phyloP scores from a whole-genome alignment of 768 basidiomycete genomes.

The Panaeolus papilionaceus region DNA sequence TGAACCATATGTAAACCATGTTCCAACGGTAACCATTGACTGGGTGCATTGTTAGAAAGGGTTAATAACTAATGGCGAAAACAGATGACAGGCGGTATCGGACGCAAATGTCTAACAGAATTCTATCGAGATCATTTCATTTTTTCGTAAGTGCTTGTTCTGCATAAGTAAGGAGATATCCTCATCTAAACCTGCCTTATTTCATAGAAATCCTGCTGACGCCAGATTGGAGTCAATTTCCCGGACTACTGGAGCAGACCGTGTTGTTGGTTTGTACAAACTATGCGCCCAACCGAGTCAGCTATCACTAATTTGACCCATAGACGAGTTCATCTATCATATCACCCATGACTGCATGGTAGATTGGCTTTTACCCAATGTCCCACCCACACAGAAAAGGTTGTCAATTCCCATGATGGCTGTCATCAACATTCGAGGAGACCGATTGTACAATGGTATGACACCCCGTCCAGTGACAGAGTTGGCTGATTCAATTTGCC shows the following conservation, averaged over 20 bases:
- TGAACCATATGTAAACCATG: slow-evolving; percentile 66
- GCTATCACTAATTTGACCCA: neutral
- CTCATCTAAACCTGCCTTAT: neutral
- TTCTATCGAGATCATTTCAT: slow-evolving; percentile 67
- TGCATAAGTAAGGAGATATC: neutral
- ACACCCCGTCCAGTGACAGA: neutral
- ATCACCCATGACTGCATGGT: slow-evolving; percentile 50
- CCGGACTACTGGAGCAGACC: slow-evolving; percentile 57
- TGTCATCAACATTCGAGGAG: slow-evolving; percentile 57
- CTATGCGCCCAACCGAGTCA: neutral
- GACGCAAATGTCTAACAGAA: slow-evolving; percentile 51
- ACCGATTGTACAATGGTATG: slow-evolving; percentile 43
- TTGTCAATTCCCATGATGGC: slow-evolving; percentile 58
- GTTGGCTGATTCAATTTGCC: neutral
- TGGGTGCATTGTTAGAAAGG: neutral
- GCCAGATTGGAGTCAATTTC: slow-evolving; percentile 50
- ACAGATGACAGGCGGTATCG: slow-evolving; percentile 63
- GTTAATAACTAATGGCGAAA: neutral
- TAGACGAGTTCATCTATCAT: slow-evolving; percentile 58
- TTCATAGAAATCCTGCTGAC: slow-evolving; percentile 53
- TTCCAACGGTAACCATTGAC: slow-evolving; percentile 49
- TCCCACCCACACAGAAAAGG: slow-evolving; percentile 57
- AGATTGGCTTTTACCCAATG: slow-evolving; percentile 58
- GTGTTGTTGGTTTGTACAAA: slow-evolving; percentile 51
- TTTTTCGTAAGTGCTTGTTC: slow-evolving; percentile 44